Conservation (phyloP, 345 rosid species). For the Gossypium bickii region DNA sequence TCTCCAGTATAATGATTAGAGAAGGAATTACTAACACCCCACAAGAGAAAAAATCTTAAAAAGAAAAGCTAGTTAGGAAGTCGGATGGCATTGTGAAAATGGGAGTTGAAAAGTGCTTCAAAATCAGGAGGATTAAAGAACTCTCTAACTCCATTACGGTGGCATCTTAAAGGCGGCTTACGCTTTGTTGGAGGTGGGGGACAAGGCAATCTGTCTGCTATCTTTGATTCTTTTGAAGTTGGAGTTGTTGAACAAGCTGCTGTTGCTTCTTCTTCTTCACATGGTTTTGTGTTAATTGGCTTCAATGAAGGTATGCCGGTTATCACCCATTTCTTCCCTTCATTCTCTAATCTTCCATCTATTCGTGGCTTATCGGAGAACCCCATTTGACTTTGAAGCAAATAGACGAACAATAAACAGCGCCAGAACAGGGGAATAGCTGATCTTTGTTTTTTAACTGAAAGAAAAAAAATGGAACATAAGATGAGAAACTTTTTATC, state of each 20-base stretch:
- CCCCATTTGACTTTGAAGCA: constrained; percentile 45
- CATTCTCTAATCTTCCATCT: constrained; percentile 51
- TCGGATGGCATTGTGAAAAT: background rate
- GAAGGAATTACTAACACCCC: too few relatives aligned
- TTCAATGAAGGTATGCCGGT: constrained; percentile 65
- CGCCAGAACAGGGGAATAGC: background rate
- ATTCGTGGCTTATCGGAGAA: constrained; percentile 57
- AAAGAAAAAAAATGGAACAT: too few relatives aligned
- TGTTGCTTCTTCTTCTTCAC: constrained; percentile 25
- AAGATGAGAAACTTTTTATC: too few relatives aligned
- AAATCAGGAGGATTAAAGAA: constrained; percentile 74
- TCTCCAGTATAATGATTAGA: too few relatives aligned
- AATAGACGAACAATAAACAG: background rate
- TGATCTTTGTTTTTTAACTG: background rate
- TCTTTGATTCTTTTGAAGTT: constrained; percentile 65
- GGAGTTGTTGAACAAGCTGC: constrained; percentile 66
- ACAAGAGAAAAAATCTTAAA: too few relatives aligned
- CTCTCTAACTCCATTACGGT: constrained; percentile 50
- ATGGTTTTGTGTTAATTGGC: constrained; percentile 60
- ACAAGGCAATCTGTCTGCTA: constrained; percentile 62
- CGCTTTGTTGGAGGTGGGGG: constrained; percentile 84
- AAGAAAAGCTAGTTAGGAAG: too few relatives aligned
- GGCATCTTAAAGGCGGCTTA: constrained; percentile 51
- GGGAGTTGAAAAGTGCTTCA: constrained; percentile 70
- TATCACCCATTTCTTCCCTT: constrained; percentile 74